Conservation (phyloP, 306 rosid genomes). For the Herpetospermum pedunculosum region DNA sequence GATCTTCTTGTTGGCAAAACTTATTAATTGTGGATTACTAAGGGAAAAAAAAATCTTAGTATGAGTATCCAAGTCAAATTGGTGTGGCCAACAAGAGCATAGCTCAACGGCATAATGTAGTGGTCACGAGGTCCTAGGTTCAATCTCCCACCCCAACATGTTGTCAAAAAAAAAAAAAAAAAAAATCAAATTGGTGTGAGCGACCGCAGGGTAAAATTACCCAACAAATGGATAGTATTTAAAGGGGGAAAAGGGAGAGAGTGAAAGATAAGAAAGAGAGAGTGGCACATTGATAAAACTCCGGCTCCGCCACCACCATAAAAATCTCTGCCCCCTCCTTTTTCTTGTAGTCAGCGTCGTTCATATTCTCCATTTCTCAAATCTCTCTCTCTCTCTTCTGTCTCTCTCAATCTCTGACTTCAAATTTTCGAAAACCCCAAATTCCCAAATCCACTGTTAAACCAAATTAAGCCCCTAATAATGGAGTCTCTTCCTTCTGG, state of each 20-base stretch:
- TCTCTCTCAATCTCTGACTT: slow-evolving; percentile 6
- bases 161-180: no score
- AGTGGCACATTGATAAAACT: slow-evolving; percentile 11
- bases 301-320: slow-evolving; percentile 17
- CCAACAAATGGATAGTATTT: not conserved
- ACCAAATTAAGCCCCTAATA: not conserved
- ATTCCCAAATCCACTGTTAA: not conserved
- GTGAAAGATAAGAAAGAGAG: slow-evolving; percentile 22
- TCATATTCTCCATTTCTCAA: slow-evolving; percentile 24
- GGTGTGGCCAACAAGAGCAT: no score
- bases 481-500: slow-evolving; percentile 88
- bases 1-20: no score
- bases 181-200: no score
- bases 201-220: not conserved
- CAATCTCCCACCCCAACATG: no score
- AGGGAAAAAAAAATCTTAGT: no score
- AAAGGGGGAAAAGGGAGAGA: not conserved
- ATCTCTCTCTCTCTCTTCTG: not conserved
- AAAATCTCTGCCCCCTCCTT: not conserved
- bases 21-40: no score
- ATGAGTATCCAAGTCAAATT: no score
- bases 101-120: no score
- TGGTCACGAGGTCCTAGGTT: no score
- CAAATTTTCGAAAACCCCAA: not conserved
- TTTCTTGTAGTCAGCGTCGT: slow-evolving; percentile 40